Base-by-base conservation (phyloP, 1,284 basidiomycete species). In the Caloboletus inedulis region DNA sequence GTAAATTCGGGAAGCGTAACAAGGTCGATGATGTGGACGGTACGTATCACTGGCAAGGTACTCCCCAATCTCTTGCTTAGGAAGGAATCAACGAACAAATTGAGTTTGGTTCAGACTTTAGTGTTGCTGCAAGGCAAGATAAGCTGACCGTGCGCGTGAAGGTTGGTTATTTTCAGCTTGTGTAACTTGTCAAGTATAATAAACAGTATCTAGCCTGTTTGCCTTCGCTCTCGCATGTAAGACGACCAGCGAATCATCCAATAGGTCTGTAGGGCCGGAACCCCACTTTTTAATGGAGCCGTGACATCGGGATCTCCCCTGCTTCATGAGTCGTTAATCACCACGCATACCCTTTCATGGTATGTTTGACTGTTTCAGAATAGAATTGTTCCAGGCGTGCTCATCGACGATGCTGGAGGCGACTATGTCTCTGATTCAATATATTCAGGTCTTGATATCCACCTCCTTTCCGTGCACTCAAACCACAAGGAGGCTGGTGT, bases 391-490 rank as follows among this genome's bases (percentile, higher is more conserved):
- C 5, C 14, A 64, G 65, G 68, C 36, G 58, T 69, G 3, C 56
- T 73, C 10, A 44, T 54, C 12, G 69, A 72, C 42, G 47, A 68
- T 16, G 69, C 71, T 3, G 55, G 54, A 31, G 75, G 73, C 31
- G 53, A 65, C 55, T 57, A 58, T 30, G 48, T 56, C 3, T 57
- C 62, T 6, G 62, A 71, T 9, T 59, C 51, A 0, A 62, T 74
- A 48, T 75, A 72, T 57, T 66, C 66, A 31, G 73, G 76, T 59
- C 37, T 65, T n/a, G 63, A 74, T 44, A 52, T 68, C 5, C 65
- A 66, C 21, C 60, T 59, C 63, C 7, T 59, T 76, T 30, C 63
- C 69, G 14, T 51, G 43, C 18, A 64, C 63, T 18, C 69, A 65
- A 25, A 49, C 62, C 72, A 75, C 54, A 67, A 72, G 39, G 59